phyloP scores from a whole-genome alignment of 1,284 basidiomycete genomes.

The Trametes hirsuta region DNA sequence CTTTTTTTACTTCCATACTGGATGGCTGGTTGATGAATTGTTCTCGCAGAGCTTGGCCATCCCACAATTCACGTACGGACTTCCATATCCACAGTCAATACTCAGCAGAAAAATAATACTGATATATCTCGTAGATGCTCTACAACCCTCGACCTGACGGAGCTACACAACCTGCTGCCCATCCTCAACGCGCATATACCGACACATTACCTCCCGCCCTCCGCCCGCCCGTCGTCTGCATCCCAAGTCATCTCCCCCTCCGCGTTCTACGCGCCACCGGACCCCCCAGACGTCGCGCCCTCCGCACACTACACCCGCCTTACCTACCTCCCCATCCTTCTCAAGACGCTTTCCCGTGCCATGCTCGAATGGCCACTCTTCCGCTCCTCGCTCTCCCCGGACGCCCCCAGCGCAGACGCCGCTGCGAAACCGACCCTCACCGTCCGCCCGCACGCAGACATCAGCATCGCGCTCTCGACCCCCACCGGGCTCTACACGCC shows the following conservation, averaged over 20 bases:
- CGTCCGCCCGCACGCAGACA: conserved; percentile 72
- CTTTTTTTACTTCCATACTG: not conserved
- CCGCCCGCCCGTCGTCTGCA: conserved; percentile 30
- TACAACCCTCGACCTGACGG: conserved; percentile 83
- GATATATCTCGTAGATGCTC: conserved; percentile 55
- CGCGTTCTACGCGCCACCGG: conserved; percentile 47
- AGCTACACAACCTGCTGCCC: conserved; percentile 72
- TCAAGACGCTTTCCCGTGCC: conserved; percentile 83
- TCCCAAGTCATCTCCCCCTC: conserved; percentile 50
- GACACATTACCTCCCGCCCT: conserved; percentile 53
- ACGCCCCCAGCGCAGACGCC: conserved; percentile 15
- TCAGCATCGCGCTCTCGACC: conserved; percentile 78
- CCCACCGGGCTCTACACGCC: conserved; percentile 89
- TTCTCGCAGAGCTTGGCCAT: conserved; percentile 72
- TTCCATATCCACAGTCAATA: not conserved
- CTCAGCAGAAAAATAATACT: not conserved
- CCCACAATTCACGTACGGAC: conserved; percentile 41
- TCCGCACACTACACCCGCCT: conserved; percentile 63
- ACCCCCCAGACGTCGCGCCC: conserved; percentile 43
- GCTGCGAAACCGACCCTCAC: conserved; percentile 61
- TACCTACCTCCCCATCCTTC: conserved; percentile 84
- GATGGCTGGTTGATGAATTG: conserved; percentile 9
- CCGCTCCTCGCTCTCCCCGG: conserved; percentile 64
- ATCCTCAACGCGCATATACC: conserved; percentile 76
- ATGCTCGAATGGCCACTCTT: conserved; percentile 87